A percentile compares a stretch with the other conserved stretches of the same genome.
Conservation (phyloP, 371 early-diverging fungal species). For the Mortierella sp. region DNA sequence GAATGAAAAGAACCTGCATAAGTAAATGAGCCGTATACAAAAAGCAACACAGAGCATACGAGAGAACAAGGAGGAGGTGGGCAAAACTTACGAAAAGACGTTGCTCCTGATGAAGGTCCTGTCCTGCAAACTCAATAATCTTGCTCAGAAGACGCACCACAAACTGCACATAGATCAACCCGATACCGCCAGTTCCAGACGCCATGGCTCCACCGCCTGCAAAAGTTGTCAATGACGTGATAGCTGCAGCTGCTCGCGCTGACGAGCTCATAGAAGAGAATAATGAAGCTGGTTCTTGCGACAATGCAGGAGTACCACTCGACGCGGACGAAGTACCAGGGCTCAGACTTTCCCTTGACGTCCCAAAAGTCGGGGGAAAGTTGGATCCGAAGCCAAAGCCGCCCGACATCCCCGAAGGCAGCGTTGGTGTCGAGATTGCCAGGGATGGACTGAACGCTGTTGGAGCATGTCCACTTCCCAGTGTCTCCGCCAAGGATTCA, state of each 20-base stretch:
- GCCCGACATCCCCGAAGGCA: neutral
- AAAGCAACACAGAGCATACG: neutral
- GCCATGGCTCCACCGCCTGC: constrained; percentile 49
- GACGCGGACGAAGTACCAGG: neutral
- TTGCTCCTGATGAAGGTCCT: constrained; percentile 41
- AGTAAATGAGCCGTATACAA: neutral
- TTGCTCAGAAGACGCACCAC: constrained; percentile 51
- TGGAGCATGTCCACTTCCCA: constrained; percentile 31
- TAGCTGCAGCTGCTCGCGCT: constrained; percentile 36
- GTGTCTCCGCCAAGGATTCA: constrained; percentile 42
- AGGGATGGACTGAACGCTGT: constrained; percentile 12
- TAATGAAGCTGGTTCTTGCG: neutral
- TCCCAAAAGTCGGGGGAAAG: neutral
- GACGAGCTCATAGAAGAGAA: constrained; percentile 15
- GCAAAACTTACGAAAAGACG: constrained; percentile 33
- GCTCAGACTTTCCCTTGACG: neutral
- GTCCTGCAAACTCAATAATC: constrained; percentile 51
- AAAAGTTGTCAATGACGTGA: constrained; percentile 37
- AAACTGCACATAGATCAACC: constrained; percentile 52
- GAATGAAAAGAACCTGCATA: neutral
- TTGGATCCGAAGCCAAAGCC: neutral
- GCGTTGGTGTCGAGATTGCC: neutral
- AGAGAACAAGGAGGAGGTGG: neutral
- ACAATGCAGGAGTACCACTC: neutral
- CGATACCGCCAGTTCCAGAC: constrained; percentile 50